Conservation (phyloP, 192 early-diverging fungal genomes). For the Coemansia sp. region DNA sequence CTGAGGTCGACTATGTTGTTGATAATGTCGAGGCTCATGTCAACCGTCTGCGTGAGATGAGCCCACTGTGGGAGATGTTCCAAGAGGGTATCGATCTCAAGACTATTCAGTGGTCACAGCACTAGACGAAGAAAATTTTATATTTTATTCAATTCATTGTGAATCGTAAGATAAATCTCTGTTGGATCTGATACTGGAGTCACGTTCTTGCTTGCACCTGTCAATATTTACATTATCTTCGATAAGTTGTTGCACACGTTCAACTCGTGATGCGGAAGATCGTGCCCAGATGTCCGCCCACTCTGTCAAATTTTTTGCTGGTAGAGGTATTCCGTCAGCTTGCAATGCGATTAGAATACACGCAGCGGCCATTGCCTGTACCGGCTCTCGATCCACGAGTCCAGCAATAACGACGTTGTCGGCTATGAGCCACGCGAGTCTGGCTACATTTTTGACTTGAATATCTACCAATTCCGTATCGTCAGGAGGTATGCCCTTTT, state of each 20-base stretch:
- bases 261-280: slow-evolving; percentile 16
- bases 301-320: slow-evolving; percentile 25
- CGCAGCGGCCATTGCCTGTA: slow-evolving; percentile 26
- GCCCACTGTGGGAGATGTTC: slow-evolving; percentile 98
- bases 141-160: background rate
- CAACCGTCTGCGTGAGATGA: slow-evolving; percentile 89
- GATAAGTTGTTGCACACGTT: slow-evolving; percentile 4
- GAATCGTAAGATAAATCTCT: background rate
- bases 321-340: slow-evolving; percentile 11
- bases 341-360: slow-evolving; percentile 30
- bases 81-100: slow-evolving; percentile 93
- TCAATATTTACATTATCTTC: slow-evolving; percentile 5
- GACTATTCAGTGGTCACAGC: slow-evolving; percentile 89
- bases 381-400: slow-evolving; percentile 30
- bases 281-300: slow-evolving; percentile 44
- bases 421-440: slow-evolving; percentile 21
- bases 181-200: background rate
- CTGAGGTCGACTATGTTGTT: slow-evolving; percentile 91
- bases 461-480: slow-evolving; percentile 29
- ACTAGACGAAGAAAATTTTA: slow-evolving; percentile 48
- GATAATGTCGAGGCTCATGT: slow-evolving; percentile 82
- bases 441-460: slow-evolving; percentile 23
- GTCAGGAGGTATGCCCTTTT: slow-evolving; percentile 29
- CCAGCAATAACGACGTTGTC: slow-evolving; percentile 24
- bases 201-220: background rate